Base-by-base conservation (phyloP, 108 stramenopile species). In the Nitzschia inconspicua region DNA sequence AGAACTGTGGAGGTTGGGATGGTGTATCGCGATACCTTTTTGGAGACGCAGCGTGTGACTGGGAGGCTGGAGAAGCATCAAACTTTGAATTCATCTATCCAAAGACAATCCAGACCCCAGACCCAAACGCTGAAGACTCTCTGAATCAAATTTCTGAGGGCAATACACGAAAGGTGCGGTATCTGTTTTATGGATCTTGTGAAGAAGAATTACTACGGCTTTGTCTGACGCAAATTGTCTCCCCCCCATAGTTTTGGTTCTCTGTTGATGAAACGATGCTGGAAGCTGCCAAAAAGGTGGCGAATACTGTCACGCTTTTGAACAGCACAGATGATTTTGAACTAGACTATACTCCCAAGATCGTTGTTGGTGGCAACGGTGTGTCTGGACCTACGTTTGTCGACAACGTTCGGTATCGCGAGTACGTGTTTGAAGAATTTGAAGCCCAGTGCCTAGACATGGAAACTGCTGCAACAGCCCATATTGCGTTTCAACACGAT, bases 1-100 rank as follows among this genome's bases (percentile, higher is more conserved):
- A 29, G 30, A 31, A 52, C 2, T 52, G 51, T 22, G 51, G 51
- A 16, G 51, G 51, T 16, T 52, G 51, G 51, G 51, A 52, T 52
- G 51, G 51, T 14, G 31, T 52, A 2, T 28, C 26, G 1, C 9
- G n/a, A n/a, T 52, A 52, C 31, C 32, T 52, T 14, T 32, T 52
- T 5, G 51, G 51, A 18, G 30, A 52, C 19, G 20, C 10, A 2
- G 30, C 51, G 8, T 52, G 51, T 32, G 31, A 52, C 28, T 52
- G 13, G 13, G 31, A 13, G 51, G 51, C 27, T 52, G 51, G 30
- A 1, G 51, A 52, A 19, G 31, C 51, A 31, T 52, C 51, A 27
- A 52, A 52, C 51, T 52, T 31, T 52, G 31, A 31, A 8, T 31
- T 52, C 2, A 52, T 52, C 30, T 52, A 18, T 19, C 51, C 51